These are phyloP conservation scores for Chalciporus sphaerocephalus DNA, from an alignment of 768 basidiomycete genomes.

Conservation along the genomic window DNA sequence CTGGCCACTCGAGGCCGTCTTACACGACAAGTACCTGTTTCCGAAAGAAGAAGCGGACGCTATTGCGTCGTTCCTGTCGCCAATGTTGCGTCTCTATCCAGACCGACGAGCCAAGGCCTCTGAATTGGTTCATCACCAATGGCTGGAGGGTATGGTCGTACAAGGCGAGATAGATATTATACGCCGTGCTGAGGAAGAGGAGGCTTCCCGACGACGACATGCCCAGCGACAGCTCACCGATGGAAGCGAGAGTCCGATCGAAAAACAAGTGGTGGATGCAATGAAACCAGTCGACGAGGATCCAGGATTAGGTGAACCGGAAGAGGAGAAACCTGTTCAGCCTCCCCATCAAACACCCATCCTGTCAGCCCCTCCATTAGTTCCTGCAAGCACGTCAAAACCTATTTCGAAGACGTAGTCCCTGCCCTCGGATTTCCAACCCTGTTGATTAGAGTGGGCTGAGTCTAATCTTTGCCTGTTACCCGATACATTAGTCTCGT, in stretches of 20 bases:
- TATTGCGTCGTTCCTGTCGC: slow-evolving; percentile 75
- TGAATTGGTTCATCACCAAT: slow-evolving; percentile 82
- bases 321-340: slow-evolving; percentile 2
- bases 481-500: neutral
- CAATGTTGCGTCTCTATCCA: slow-evolving; percentile 87
- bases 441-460: neutral
- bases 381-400: slow-evolving; percentile 12
- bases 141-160: slow-evolving; percentile 81
- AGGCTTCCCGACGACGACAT: slow-evolving; percentile 27
- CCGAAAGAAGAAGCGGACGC: slow-evolving; percentile 75
- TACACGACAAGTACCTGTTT: slow-evolving; percentile 96
- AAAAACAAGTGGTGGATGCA: slow-evolving; percentile 42
- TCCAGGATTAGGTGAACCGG: slow-evolving; percentile 5
- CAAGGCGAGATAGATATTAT: slow-evolving; percentile 89
- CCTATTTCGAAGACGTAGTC: slow-evolving; percentile 11
- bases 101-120: slow-evolving; percentile 84
- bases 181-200: slow-evolving; percentile 55
- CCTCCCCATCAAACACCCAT: slow-evolving; percentile 28
- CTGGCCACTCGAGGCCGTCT: slow-evolving; percentile 79
- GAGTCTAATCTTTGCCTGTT: neutral
- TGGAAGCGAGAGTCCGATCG: slow-evolving; percentile 7
- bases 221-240: slow-evolving; percentile 11
- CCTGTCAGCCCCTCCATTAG: slow-evolving; percentile 24
- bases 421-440: neutral
- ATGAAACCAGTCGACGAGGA: slow-evolving; percentile 76